Conservation (phyloP, 169 alveolate genomes). For the Pseudocohnilembus persalinus region DNA sequence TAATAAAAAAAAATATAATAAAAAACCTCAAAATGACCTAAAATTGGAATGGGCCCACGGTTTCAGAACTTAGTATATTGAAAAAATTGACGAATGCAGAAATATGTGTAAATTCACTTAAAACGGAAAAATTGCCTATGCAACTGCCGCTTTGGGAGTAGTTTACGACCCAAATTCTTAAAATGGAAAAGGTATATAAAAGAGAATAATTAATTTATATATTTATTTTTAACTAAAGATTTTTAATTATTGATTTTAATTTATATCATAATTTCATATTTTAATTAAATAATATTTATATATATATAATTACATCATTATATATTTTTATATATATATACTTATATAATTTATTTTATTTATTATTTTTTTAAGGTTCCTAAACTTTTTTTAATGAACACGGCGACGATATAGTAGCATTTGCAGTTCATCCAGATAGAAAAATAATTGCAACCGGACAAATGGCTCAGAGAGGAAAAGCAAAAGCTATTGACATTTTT, state of each 20-base stretch:
- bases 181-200: too few species aligned
- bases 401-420: conserved; percentile 84
- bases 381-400: conserved; percentile 75
- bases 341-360: too few species aligned
- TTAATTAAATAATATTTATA: too few species aligned
- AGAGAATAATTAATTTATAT: too few species aligned
- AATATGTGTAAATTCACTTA: conserved; percentile 71
- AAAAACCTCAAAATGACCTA: conserved; percentile 66
- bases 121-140: conserved; percentile 64
- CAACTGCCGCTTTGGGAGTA: conserved; percentile 86
- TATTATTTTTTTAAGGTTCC: too few species aligned
- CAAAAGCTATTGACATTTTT: conserved; percentile 73
- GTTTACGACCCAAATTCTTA: conserved; percentile 58
- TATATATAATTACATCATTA: too few species aligned
- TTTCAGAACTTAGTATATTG: conserved; percentile 65
- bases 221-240: too few species aligned
- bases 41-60: conserved; percentile 76
- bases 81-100: conserved; percentile 65
- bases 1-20: conserved; percentile 44
- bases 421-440: conserved; percentile 83
- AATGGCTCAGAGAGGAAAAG: conserved; percentile 79
- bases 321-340: too few species aligned
- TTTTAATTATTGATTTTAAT: too few species aligned
- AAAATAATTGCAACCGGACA: conserved; percentile 87
- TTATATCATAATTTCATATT: too few species aligned